phyloP scores from a whole-genome alignment of 2,329 filamentous ascomycete species.

The Neurospora sp. region DNA sequence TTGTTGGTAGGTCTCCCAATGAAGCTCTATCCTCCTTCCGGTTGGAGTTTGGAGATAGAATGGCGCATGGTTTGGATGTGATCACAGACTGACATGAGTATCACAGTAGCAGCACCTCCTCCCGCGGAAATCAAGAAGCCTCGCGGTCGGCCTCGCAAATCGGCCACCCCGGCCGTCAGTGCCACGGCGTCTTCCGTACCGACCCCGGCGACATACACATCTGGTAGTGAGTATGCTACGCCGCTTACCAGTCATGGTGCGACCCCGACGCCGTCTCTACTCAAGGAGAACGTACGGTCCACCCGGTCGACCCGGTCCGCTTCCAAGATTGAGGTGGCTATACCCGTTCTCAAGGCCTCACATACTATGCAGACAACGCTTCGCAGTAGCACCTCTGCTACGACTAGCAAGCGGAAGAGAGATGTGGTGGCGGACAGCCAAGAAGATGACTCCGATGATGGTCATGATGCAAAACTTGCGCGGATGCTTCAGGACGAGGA shows the following conservation, averaged over 20 bases:
- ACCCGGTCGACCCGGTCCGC: neutral
- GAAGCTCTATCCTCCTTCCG: neutral
- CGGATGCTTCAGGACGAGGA: constrained; percentile 44
- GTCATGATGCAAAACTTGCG: constrained; percentile 42
- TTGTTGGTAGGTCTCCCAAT: constrained; percentile 10
- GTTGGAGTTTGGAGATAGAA: neutral
- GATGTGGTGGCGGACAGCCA: constrained; percentile 32
- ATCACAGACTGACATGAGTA: neutral
- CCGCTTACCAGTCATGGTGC: constrained; percentile 32
- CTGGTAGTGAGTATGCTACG: constrained; percentile 31
- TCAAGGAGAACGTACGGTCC: neutral
- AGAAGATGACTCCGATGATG: constrained; percentile 29
- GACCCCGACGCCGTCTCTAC: constrained; percentile 25
- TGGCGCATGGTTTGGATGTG: neutral
- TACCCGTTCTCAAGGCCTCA: constrained; percentile 22
- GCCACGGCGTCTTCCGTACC: constrained; percentile 27
- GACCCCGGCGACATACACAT: constrained; percentile 23
- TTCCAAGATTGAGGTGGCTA: constrained; percentile 25
- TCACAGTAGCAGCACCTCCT: constrained; percentile 9
- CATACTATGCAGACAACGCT: constrained; percentile 35
- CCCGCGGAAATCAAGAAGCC: constrained; percentile 15
- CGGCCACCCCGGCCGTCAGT: constrained; percentile 9
- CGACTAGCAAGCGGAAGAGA: constrained; percentile 35
- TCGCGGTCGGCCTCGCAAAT: constrained; percentile 22
- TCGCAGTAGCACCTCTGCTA: constrained; percentile 38